Evolutionary conservation across 1,284 basidiomycete species (phyloP).

Genomic region (Pseudozyma tsukubaensis): DNA sequence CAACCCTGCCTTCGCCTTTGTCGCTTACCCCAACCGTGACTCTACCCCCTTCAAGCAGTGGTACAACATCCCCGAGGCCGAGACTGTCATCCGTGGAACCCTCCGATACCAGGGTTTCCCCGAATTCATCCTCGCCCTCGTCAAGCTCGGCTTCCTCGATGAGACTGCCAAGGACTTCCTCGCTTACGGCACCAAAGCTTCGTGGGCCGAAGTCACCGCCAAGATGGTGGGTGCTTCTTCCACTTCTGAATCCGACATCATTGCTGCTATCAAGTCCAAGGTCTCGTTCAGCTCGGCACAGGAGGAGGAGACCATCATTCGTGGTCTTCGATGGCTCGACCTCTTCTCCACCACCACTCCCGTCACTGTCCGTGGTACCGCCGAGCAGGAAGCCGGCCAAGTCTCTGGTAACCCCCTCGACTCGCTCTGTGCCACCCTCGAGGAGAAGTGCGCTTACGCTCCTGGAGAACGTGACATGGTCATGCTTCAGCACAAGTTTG

Average conservation of each 20-base stretch:
- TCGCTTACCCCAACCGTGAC: constrained; percentile 97
- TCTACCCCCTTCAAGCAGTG: constrained; percentile 84
- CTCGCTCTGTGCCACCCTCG: constrained; percentile 90
- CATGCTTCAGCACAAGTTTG: constrained; percentile 90
- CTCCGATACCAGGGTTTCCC: constrained; percentile 98
- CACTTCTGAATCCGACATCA: constrained; percentile 71
- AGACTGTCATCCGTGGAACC: constrained; percentile 92
- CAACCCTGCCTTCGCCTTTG: constrained; percentile 93
- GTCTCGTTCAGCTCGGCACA: constrained; percentile 54
- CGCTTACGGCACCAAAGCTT: constrained; percentile 59
- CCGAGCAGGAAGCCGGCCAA: constrained; percentile 73
- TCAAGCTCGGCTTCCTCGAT: constrained; percentile 88
- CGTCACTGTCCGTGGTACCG: constrained; percentile 69
- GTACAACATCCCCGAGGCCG: constrained; percentile 92
- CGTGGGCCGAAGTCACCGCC: constrained; percentile 78
- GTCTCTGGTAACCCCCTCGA: constrained; percentile 88
- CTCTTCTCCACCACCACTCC: constrained; percentile 77
- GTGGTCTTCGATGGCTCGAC: constrained; percentile 85
- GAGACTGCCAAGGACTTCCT: constrained; percentile 80
- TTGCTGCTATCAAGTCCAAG: constrained; percentile 56
- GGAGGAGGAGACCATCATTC: constrained; percentile 57
- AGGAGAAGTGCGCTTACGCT: constrained; percentile 91
- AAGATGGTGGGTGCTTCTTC: constrained; percentile 81
- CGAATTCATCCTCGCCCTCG: constrained; percentile 90
- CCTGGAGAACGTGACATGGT: constrained; percentile 93